Evolutionary conservation across 768 basidiomycete species (phyloP).

Genomic region (Cyclocybe aegerita): DNA sequence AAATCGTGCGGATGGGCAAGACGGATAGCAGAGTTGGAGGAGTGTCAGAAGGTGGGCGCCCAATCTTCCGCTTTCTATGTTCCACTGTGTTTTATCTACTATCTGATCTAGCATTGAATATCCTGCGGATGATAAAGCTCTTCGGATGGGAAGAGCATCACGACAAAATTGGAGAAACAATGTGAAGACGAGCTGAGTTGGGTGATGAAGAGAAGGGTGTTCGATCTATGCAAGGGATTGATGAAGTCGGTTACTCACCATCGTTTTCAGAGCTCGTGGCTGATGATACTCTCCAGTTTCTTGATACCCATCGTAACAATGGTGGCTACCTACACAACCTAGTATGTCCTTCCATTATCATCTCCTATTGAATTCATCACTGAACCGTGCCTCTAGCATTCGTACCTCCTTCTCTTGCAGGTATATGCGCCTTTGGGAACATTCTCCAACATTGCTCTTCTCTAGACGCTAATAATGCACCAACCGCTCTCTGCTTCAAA

Average conservation of each 20-base stretch:
- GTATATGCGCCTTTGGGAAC: no score
- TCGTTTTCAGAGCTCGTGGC: no score
- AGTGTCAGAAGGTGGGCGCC: slow-evolving; percentile 53
- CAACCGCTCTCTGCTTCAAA: slow-evolving; percentile 21
- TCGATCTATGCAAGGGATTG: neutral
- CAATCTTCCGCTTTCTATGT: neutral
- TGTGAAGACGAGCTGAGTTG: slow-evolving; percentile 62
- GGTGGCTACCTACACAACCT: slow-evolving; percentile 60
- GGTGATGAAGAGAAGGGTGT: slow-evolving; percentile 10
- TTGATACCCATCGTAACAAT: slow-evolving; percentile 64
- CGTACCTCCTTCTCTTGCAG: no score
- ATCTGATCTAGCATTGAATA: slow-evolving; percentile 43
- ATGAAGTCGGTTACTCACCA: no score
- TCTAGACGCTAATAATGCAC: slow-evolving; percentile 6
- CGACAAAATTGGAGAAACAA: slow-evolving; percentile 48
- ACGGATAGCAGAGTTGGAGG: slow-evolving; percentile 59
- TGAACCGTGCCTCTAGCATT: neutral
- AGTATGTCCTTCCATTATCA: slow-evolving; percentile 34
- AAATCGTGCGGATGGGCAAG: slow-evolving; percentile 49
- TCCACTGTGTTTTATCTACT: slow-evolving; percentile 5
- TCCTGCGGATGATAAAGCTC: slow-evolving; percentile 69
- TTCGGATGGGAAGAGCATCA: slow-evolving; percentile 69
- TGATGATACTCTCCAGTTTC: slow-evolving; percentile 33
- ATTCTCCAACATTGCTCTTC: no score
- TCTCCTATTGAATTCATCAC: neutral